Evolutionary conservation across 306 rosid genomes (phyloP), one percentile per base, ranked within the genome.

Genomic region (Biancaea sappan): DNA sequence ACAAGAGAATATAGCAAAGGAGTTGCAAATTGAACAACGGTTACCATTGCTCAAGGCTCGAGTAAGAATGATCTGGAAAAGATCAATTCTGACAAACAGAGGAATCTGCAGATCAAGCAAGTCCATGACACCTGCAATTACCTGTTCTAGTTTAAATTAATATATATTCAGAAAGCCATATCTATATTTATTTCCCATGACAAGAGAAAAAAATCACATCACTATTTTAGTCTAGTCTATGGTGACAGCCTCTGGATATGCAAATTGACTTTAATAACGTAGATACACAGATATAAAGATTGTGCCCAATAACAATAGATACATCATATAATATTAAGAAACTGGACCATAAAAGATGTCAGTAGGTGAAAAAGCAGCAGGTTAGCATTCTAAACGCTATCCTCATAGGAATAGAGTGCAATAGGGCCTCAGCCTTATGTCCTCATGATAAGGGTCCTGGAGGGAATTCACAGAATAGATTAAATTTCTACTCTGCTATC

Each of bases 21-120:
- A 68, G 35, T 57, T 63, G 80, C 41, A 80, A 75, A 79, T 77
- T 22, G 38, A 82, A 58, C 24, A 35, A 46, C 47, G 67, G 35
- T 86, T 91, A 94, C 97, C 99, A 9, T 52, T 58, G 86, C 97
- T 91, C 89, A 88, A 80, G 81, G 85, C 85, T 73, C 88, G 95
- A 79, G 84, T 78, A 51, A 94, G 73, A 81, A 90, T 74, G 83
- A 90, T 85, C 84, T 94, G 93, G 82, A 94, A 88, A 82, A 88
- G 89, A 90, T 94, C 99, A 57, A 94, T 84, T 87, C 99, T 81
- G 70, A 94, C 81, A 84, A 87, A 92, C 28, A 97, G 96, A 81
- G 95, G 90, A 86, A 94, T 94, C 84, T 84, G 91, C 81, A 79
- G 51, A 73, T 86, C 86, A 69, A 94, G 96, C 58, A 71, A 76